phyloP scores from a whole-genome alignment of 805 yeast species.

The Saturnispora serradocipensis region DNA sequence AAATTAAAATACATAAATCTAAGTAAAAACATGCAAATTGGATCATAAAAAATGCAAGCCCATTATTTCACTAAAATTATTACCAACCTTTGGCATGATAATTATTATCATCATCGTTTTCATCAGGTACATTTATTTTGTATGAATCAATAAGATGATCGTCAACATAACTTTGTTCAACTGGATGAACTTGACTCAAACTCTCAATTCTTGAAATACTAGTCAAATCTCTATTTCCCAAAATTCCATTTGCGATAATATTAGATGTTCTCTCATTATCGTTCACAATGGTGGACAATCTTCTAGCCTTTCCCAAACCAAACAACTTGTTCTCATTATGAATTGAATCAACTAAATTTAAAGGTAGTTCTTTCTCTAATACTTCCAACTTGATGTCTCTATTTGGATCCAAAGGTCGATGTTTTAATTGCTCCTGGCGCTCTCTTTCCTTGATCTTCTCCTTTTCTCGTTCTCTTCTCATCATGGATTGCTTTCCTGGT shows the following conservation, averaged over 20 bases:
- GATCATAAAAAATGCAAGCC: neutral
- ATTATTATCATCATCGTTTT: constrained; percentile 28
- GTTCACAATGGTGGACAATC: neutral
- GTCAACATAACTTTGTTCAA: neutral
- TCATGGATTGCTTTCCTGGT: constrained; percentile 15
- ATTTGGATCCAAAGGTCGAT: neutral
- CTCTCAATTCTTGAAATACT: neutral
- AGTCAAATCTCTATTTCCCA: constrained; percentile 14
- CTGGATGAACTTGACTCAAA: neutral
- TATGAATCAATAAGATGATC: neutral
- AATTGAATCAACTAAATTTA: constrained; percentile 23
- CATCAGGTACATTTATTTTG: constrained; percentile 7
- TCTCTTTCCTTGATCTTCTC: constrained; percentile 7
- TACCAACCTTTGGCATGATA: constrained; percentile 37
- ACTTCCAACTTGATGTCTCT: constrained; percentile 11
- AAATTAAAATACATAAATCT: neutral
- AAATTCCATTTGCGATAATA: constrained; percentile 23
- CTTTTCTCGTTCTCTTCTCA: constrained; percentile 6
- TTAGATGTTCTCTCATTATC: constrained; percentile 6
- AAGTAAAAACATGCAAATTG: neutral
- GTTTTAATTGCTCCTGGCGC: neutral
- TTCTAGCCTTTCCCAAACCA: neutral
- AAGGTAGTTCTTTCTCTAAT: constrained; percentile 23
- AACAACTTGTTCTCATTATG: constrained; percentile 22
- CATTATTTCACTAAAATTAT: neutral